Evolutionary conservation across 2,329 filamentous ascomycete species (phyloP).

Genomic region (Stemphylium lycopersici): DNA sequence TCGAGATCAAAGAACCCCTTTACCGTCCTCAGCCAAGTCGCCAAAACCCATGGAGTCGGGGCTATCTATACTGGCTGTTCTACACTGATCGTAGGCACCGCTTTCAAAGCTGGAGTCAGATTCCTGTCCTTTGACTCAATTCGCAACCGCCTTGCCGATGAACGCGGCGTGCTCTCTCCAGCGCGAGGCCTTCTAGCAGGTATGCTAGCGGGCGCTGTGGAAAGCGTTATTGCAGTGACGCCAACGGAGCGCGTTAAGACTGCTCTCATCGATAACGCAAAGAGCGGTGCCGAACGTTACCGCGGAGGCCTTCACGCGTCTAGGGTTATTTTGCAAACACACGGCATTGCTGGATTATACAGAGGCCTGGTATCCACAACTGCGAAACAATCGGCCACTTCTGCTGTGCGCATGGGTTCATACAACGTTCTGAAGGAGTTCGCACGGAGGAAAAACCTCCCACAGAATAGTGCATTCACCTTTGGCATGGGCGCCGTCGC

Average conservation of each 20-base stretch:
- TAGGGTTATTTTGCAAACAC: slow-evolving; percentile 43
- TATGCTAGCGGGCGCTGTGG: slow-evolving; percentile 33
- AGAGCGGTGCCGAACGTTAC: slow-evolving; percentile 26
- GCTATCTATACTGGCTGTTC: slow-evolving; percentile 42
- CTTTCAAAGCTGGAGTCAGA: slow-evolving; percentile 41
- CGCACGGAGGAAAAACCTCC: slow-evolving; percentile 22
- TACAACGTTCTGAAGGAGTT: slow-evolving; percentile 57
- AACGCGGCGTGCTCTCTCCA: slow-evolving; percentile 32
- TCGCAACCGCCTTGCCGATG: slow-evolving; percentile 32
- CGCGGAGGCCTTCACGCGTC: slow-evolving; percentile 27
- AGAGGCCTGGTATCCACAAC: slow-evolving; percentile 55
- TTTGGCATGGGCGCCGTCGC: slow-evolving; percentile 40
- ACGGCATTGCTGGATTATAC: slow-evolving; percentile 54
- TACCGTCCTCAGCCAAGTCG: slow-evolving; percentile 25
- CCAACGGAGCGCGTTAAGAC: slow-evolving; percentile 43
- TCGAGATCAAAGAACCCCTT: slow-evolving; percentile 27
- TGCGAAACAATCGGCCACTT: slow-evolving; percentile 57
- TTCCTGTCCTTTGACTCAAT: slow-evolving; percentile 42
- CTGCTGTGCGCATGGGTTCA: slow-evolving; percentile 56
- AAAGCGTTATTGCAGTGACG: slow-evolving; percentile 39
- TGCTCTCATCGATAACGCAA: slow-evolving; percentile 42
- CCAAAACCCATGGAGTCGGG: slow-evolving; percentile 30
- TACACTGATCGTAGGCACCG: slow-evolving; percentile 35
- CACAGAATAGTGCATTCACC: slow-evolving; percentile 30
- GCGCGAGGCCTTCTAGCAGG: slow-evolving; percentile 35